Conservation (phyloP, 495 filamentous ascomycete genomes). For the Diplogelasinospora grovesii region DNA sequence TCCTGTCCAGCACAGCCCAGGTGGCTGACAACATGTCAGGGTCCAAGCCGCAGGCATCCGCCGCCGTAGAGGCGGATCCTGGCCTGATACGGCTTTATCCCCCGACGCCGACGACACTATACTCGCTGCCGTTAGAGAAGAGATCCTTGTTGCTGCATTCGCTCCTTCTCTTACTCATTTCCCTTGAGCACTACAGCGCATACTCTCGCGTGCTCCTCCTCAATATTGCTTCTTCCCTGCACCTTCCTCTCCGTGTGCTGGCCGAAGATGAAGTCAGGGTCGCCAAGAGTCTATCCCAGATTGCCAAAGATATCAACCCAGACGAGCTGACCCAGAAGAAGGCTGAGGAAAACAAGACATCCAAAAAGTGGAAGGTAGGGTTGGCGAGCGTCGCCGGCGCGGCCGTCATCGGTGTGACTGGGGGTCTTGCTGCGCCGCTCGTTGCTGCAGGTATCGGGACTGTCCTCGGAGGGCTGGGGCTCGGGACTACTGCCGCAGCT, state of each 20-base stretch:
- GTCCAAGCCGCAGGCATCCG: constrained; percentile 18
- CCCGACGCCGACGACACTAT: constrained; percentile 37
- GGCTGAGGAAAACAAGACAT: constrained; percentile 56
- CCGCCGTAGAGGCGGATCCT: constrained; percentile 31
- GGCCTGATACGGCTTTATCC: constrained; percentile 37
- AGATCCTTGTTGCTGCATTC: constrained; percentile 46
- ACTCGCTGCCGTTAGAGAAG: constrained; percentile 36
- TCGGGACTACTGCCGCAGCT: constrained; percentile 62
- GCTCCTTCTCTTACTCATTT: constrained; percentile 67
- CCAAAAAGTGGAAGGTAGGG: constrained; percentile 74
- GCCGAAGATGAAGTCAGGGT: constrained; percentile 68
- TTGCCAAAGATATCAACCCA: constrained; percentile 61
- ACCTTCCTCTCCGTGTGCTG: constrained; percentile 56
- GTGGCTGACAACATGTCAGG: constrained; percentile 20
- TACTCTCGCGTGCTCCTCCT: constrained; percentile 71
- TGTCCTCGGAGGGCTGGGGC: constrained; percentile 71
- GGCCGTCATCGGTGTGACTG: constrained; percentile 64
- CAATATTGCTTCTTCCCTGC: constrained; percentile 59
- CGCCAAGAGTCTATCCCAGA: constrained; percentile 64
- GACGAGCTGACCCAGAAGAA: constrained; percentile 62
- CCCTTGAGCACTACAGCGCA: constrained; percentile 72
- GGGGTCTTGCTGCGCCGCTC: constrained; percentile 73
- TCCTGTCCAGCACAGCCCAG: too few species aligned
- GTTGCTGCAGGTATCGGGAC: constrained; percentile 77
- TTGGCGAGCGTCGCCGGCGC: constrained; percentile 52